Conservation (phyloP, 2,329 filamentous ascomycete genomes). For the Xylariaceae sp. region DNA sequence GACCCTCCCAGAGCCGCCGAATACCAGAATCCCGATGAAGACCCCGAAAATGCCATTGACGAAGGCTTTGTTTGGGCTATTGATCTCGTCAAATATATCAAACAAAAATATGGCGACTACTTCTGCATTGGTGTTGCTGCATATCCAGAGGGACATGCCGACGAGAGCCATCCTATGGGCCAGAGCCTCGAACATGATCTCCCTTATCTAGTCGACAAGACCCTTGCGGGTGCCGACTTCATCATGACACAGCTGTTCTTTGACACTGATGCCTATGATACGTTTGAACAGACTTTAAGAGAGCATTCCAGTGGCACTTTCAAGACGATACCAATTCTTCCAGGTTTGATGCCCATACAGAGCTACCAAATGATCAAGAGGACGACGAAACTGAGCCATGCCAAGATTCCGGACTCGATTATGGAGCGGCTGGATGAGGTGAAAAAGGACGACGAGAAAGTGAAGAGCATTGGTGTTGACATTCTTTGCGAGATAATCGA, state of each 20-base stretch:
- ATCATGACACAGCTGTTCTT: slow-evolving; percentile 99
- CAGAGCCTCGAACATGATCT: slow-evolving; percentile 75
- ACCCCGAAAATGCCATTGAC: slow-evolving; percentile 57
- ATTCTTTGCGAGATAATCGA: slow-evolving; percentile 82
- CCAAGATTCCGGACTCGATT: slow-evolving; percentile 69
- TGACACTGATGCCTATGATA: slow-evolving; percentile 75
- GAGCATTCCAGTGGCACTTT: slow-evolving; percentile 82
- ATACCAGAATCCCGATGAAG: slow-evolving; percentile 64
- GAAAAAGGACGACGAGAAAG: slow-evolving; percentile 74
- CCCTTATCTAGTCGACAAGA: slow-evolving; percentile 86
- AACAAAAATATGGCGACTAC: slow-evolving; percentile 80
- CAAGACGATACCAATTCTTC: slow-evolving; percentile 83
- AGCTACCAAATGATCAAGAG: slow-evolving; percentile 93
- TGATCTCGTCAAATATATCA: slow-evolving; percentile 87
- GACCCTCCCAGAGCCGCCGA: slow-evolving; percentile 88
- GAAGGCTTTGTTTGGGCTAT: slow-evolving; percentile 84
- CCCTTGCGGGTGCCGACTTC: slow-evolving; percentile 87
- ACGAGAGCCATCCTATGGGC: slow-evolving; percentile 74
- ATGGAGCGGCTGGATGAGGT: slow-evolving; percentile 67
- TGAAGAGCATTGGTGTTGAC: slow-evolving; percentile 76
- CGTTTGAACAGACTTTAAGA: slow-evolving; percentile 72
- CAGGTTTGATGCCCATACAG: slow-evolving; percentile 95
- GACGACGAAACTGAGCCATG: slow-evolving; percentile 92
- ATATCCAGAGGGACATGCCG: slow-evolving; percentile 92
- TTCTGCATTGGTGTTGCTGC: slow-evolving; percentile 94